Conservation (phyloP, 208 protist genomes). For the Leptomonas seymouri region DNA sequence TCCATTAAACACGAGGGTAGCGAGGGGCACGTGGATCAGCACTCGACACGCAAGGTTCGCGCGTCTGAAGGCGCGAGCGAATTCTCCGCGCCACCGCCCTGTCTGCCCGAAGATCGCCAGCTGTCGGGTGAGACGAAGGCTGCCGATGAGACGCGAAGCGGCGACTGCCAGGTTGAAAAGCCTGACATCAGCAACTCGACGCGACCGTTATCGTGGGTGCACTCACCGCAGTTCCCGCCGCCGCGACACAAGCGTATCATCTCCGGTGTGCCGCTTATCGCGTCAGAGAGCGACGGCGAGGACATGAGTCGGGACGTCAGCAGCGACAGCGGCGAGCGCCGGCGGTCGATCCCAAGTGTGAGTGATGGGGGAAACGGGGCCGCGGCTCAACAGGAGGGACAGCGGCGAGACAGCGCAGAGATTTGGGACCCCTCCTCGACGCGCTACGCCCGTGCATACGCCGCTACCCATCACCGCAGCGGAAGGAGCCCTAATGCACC, state of each 20-base stretch:
- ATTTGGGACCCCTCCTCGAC: slow-evolving; percentile 4
- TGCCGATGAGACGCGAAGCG: not conserved
- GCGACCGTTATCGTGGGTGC: not conserved
- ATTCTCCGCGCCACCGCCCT: no score
- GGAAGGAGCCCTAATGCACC: not conserved
- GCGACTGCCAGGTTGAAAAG: not conserved
- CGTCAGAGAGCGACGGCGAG: slow-evolving; percentile 13
- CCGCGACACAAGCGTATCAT: slow-evolving; percentile 1
- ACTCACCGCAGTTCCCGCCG: not conserved
- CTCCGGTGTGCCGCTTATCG: slow-evolving; percentile 7
- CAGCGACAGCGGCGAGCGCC: slow-evolving; percentile 3
- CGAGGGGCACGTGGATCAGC: no score
- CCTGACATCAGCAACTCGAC: not conserved
- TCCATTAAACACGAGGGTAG: no score
- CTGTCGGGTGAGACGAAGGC: no score
- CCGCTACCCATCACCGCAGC: not conserved
- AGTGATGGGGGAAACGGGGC: not conserved
- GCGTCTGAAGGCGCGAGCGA: no score
- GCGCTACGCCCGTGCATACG: not conserved
- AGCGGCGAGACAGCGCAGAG: not conserved
- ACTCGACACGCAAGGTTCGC: no score
- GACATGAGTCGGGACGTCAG: slow-evolving; percentile 3
- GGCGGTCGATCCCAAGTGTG: not conserved
- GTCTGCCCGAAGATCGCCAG: not conserved
- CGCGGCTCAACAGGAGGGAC: not conserved